phyloP scores from a whole-genome alignment of 441 rosid genomes.

The Pelargonium citronellum region DNA sequence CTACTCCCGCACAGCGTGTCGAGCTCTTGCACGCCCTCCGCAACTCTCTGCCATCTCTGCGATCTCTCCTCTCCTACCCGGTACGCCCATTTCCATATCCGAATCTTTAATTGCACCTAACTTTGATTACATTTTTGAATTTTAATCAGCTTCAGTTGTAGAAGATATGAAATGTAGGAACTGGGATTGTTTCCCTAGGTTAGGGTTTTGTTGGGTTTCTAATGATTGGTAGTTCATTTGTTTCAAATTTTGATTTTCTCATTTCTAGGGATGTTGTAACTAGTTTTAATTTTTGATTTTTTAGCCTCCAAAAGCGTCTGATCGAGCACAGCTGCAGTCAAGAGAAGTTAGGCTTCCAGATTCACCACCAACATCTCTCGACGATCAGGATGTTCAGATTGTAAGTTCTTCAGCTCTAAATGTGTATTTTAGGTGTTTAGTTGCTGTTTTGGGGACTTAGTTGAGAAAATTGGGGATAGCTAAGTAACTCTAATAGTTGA shows the following conservation, averaged over 20 bases:
- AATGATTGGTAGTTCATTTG: neutral
- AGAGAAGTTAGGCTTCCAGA: conserved; percentile 83
- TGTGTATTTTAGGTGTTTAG: neutral
- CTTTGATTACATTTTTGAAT: neutral
- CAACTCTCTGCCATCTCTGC: conserved; percentile 48
- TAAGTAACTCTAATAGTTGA: neutral
- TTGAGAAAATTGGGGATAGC: neutral
- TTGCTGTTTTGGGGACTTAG: neutral
- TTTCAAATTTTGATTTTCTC: neutral
- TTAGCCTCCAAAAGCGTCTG: conserved; percentile 70
- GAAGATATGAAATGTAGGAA: neutral
- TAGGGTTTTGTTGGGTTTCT: neutral
- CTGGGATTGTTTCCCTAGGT: neutral
- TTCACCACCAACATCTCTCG: conserved; percentile 67
- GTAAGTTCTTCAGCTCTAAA: conserved; percentile 39
- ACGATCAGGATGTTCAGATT: conserved; percentile 81
- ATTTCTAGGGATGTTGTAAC: neutral
- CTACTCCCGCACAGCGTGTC: conserved; percentile 60
- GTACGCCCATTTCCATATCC: conserved; percentile 28
- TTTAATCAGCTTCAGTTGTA: neutral
- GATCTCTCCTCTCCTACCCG: conserved; percentile 63
- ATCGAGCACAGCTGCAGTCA: conserved; percentile 72
- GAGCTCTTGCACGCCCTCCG: conserved; percentile 82
- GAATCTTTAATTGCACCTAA: neutral
- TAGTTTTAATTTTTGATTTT: conserved; percentile 1